A percentile compares a stretch with the other conserved stretches of the same genome.
phyloP scores from a whole-genome alignment of 768 basidiomycete genomes.

The Mycena venus region DNA sequence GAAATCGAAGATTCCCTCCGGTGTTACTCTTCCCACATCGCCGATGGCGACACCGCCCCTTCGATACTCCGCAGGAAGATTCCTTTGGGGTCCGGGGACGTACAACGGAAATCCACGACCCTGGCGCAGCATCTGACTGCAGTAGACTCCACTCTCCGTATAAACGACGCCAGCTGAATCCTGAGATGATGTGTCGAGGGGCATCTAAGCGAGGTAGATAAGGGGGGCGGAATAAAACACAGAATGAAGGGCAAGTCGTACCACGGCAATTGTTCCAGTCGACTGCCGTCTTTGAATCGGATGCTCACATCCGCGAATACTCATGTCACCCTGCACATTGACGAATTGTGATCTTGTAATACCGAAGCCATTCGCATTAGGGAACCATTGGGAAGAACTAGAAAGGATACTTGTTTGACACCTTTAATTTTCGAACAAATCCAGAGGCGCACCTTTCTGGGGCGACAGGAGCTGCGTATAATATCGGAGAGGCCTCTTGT shows the following conservation, averaged over 20 bases:
- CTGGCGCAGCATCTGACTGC: conserved; percentile 5
- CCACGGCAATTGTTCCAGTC: background rate
- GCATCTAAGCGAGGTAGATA: background rate
- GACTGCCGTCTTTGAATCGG: background rate
- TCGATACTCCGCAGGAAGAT: conserved; percentile 34
- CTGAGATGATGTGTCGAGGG: background rate
- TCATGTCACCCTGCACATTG: background rate
- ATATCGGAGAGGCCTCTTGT: background rate
- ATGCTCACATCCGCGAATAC: background rate
- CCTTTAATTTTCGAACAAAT: background rate
- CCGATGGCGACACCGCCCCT: conserved; percentile 45
- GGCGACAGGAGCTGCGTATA: background rate
- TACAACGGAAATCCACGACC: conserved; percentile 48
- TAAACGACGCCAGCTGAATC: background rate
- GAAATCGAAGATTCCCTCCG: conserved; percentile 46
- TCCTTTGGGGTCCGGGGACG: conserved; percentile 40
- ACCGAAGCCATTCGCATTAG: background rate
- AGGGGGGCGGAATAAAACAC: background rate
- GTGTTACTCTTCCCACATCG: conserved; percentile 48
- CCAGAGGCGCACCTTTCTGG: too few relatives aligned
- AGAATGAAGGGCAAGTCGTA: background rate
- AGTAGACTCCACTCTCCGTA: conserved; percentile 9
- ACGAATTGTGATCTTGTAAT: background rate
- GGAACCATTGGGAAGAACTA: background rate
- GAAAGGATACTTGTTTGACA: background rate